Evolutionary conservation across 2,329 filamentous ascomycete genomes (phyloP), one percentile per base, ranked within the genome.

Genomic region (Sclerotinia glacialis): DNA sequence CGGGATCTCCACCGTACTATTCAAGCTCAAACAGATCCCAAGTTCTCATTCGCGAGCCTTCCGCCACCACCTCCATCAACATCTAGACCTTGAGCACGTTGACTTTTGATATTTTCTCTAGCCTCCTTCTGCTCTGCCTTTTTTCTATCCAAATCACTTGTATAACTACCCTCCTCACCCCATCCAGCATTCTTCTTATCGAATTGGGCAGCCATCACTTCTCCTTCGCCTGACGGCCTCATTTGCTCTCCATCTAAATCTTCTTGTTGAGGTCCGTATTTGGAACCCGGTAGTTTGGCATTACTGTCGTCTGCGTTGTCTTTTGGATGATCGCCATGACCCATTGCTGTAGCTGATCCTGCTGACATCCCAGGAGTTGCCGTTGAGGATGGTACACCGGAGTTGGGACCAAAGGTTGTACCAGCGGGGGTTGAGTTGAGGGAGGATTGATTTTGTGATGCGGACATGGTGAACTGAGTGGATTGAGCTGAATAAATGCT

Each of bases 211-310:
- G 70, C 50, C 73, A 76, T 75, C 8, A 75, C 71, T 23, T 74
- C 66, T 68, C 75, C 74, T 67, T 76, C 74, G 26, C 72, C 73
- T 1, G 70, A 16, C n/a, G 71, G 71, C 26, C 69, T 47, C 73
- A 75, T 75, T 64, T 75, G 71, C 34, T 76, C 74, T n/a, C 74
- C 74, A 4, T 76, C 70, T 1, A 76, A 65, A 66, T 76, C 75
- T 53, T 75, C 74, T 11, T 74, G 67, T 59, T 74, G 74, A 26
- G 72, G 72, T 31, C 75, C 75, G 16, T 73, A 16, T 60, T 71
- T 72, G 2, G 70, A 70, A 11, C 67, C 66, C n/a, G 74, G 66
- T 5, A 73, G 53, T 1, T 64, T 69, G 34, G 60, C 73, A 69
- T 73, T 73, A 49, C 71, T 72, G 21, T 74, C 70, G 53, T 75